phyloP scores from a whole-genome alignment of 805 yeast genomes.

The Metschnikowia corniflorae region DNA sequence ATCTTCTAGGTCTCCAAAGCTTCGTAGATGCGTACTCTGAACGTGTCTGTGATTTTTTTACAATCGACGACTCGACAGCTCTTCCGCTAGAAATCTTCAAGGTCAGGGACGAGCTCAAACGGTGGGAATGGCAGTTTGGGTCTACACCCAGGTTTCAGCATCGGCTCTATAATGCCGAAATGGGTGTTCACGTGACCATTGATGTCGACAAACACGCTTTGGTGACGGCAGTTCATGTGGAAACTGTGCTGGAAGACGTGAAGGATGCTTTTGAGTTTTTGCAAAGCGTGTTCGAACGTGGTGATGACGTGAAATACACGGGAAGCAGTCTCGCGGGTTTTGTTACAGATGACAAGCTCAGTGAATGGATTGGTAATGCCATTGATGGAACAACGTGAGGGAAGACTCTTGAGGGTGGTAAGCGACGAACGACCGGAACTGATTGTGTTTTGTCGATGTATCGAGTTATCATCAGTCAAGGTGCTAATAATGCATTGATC shows the following conservation, averaged over 20 bases:
- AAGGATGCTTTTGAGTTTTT: conserved; percentile 32
- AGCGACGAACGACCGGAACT: too few species aligned
- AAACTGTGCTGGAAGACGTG: background rate
- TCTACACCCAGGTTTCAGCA: conserved; percentile 73
- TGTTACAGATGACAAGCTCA: conserved; percentile 38
- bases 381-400: conserved; percentile 48
- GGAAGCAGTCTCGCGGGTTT: conserved; percentile 46
- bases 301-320: conserved; percentile 31
- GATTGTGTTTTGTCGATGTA: too few species aligned
- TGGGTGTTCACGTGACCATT: conserved; percentile 32
- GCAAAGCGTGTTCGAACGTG: conserved; percentile 22
- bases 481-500: too few species aligned
- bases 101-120: conserved; percentile 39
- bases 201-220: conserved; percentile 46
- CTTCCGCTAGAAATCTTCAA: conserved; percentile 39
- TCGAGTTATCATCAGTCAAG: too few species aligned
- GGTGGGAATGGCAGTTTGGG: conserved; percentile 77
- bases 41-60: conserved; percentile 13
- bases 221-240: conserved; percentile 8
- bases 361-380: conserved; percentile 44
- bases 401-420: too few species aligned
- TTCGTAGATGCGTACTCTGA: conserved; percentile 22
- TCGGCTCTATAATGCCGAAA: conserved; percentile 31
- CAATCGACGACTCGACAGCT: conserved; percentile 24
- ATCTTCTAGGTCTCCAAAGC: conserved; percentile 31